Conservation (phyloP, 1,284 basidiomycete genomes). For the Golubevia sp. region DNA sequence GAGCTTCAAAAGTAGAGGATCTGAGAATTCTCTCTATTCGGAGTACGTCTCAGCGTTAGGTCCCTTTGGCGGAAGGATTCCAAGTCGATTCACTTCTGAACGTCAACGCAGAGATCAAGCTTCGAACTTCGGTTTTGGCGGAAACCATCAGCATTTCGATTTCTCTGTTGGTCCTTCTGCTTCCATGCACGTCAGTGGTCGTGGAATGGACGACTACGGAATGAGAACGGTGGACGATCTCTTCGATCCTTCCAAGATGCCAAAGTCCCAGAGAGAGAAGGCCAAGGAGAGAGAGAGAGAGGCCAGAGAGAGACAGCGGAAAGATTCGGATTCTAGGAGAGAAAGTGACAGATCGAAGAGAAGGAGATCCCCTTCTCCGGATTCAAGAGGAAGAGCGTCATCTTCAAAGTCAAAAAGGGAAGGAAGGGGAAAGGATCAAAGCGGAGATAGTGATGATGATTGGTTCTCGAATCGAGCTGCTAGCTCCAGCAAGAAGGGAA, state of each 20-base stretch:
- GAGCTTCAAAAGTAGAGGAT: constrained; percentile 30
- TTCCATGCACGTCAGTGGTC: constrained; percentile 19
- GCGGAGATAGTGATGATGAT: neutral
- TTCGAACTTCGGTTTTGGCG: constrained; percentile 16
- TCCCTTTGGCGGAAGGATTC: constrained; percentile 20
- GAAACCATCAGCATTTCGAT: constrained; percentile 23
- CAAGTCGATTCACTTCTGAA: no score
- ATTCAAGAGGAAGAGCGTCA: neutral
- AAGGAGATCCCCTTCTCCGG: neutral
- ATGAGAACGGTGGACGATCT: neutral
- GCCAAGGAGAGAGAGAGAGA: neutral
- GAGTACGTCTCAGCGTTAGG: constrained; percentile 43
- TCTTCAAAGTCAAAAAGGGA: neutral
- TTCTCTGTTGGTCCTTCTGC: constrained; percentile 24
- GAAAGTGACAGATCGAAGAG: no score
- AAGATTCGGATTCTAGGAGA: neutral
- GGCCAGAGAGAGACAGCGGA: neutral
- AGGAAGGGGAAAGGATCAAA: neutral
- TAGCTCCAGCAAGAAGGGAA: neutral
- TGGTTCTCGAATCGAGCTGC: neutral
- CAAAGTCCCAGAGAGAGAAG: neutral
- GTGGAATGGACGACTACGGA: neutral
- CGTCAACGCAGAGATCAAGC: constrained; percentile 4
- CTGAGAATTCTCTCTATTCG: constrained; percentile 46
- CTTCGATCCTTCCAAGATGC: neutral